Percentiles rank a stretch among this genome's conserved stretches.
Conservation (phyloP, 108 stramenopile genomes). For the Cylindrotheca closterium region DNA sequence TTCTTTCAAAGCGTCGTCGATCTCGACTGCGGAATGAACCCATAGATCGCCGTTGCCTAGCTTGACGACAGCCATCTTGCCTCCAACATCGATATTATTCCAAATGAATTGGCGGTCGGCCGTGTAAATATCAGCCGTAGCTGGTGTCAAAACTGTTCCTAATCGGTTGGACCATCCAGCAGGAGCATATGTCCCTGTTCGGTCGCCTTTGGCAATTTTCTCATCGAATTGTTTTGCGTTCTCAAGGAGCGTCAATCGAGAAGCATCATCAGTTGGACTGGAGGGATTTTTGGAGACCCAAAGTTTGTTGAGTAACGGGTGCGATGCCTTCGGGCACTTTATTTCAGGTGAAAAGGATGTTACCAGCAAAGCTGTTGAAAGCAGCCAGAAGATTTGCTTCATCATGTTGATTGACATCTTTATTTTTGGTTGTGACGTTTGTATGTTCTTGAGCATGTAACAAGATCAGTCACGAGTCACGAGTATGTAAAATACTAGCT, state of each 20-base stretch:
- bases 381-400: too few relatives aligned
- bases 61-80: constrained; percentile 77
- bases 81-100: constrained; percentile 87
- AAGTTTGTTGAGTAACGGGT: too few relatives aligned
- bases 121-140: constrained; percentile 58
- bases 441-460: too few relatives aligned
- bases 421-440: too few relatives aligned
- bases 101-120: constrained; percentile 81
- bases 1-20: constrained; percentile 50
- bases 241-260: constrained; percentile 5
- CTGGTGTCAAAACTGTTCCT: constrained; percentile 70
- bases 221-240: constrained; percentile 23
- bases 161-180: constrained; percentile 51
- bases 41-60: constrained; percentile 47
- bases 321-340: too few relatives aligned
- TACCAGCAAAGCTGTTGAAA: too few relatives aligned
- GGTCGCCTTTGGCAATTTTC: constrained; percentile 15
- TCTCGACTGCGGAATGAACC: constrained; percentile 72
- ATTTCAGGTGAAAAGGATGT: too few relatives aligned
- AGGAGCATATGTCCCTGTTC: constrained; percentile 42
- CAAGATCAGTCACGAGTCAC: too few relatives aligned
- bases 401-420: too few relatives aligned
- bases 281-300: background rate
- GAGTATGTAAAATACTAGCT: too few relatives aligned
- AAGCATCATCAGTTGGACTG: too few relatives aligned